Evolutionary conservation across 192 early-diverging fungal genomes (phyloP).

Genomic region (Backusella psychrophila): DNA sequence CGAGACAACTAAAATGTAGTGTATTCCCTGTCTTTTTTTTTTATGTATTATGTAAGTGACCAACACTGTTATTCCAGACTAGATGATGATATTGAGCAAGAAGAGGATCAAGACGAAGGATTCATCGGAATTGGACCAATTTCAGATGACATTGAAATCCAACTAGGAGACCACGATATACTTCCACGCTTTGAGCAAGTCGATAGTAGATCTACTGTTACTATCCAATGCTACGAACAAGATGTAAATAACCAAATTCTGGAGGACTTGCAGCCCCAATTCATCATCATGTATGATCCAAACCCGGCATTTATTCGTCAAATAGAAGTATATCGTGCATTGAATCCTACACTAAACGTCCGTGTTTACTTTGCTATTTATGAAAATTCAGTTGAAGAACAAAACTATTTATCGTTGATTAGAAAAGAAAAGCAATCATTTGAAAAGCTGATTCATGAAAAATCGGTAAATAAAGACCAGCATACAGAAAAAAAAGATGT

Average conservation of each 20-base stretch:
- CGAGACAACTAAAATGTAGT: slow-evolving; percentile 1
- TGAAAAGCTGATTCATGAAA: slow-evolving; percentile 87
- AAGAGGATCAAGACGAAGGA: slow-evolving; percentile 43
- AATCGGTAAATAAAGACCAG: slow-evolving; percentile 54
- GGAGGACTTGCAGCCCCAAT: slow-evolving; percentile 65
- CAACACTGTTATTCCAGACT: background rate
- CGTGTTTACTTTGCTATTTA: slow-evolving; percentile 94
- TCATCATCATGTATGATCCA: slow-evolving; percentile 91
- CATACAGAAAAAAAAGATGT: background rate
- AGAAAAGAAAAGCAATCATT: slow-evolving; percentile 92
- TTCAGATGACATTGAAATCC: background rate
- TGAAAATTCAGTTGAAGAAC: slow-evolving; percentile 94
- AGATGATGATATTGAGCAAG: slow-evolving; percentile 22
- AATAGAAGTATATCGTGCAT: slow-evolving; percentile 71
- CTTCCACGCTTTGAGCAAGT: slow-evolving; percentile 48
- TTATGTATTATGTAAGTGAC: background rate
- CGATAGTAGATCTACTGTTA: slow-evolving; percentile 42
- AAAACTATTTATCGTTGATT: slow-evolving; percentile 80
- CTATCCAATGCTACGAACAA: slow-evolving; percentile 56
- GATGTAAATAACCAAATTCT: slow-evolving; percentile 68
- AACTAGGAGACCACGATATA: slow-evolving; percentile 29
- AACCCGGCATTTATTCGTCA: slow-evolving; percentile 84
- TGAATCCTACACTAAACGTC: slow-evolving; percentile 48
- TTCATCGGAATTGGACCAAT: background rate
- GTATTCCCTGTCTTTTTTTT: too few relatives aligned